Conservation (phyloP, 805 yeast species). For the Blastobotrys mokoenaii region DNA sequence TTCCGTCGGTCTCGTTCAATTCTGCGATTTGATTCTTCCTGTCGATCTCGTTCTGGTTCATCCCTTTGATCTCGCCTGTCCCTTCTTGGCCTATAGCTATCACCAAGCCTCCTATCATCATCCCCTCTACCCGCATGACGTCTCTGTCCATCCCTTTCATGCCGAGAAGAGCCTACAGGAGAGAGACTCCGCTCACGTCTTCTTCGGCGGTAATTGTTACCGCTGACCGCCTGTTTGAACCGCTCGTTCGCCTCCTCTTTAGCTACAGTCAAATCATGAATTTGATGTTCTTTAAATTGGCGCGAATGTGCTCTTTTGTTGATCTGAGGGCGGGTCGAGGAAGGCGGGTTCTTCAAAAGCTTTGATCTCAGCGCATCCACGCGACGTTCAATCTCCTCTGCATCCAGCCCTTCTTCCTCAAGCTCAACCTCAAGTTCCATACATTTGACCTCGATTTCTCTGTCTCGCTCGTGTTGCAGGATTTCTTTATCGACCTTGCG, state of each 20-base stretch:
- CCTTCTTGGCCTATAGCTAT: not conserved
- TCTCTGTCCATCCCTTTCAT: not conserved
- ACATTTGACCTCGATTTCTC: constrained; percentile 24
- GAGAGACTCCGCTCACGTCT: not conserved
- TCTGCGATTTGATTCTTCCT: too few species aligned
- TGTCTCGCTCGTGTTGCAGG: constrained; percentile 21
- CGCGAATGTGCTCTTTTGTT: not conserved
- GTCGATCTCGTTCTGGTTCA: too few species aligned
- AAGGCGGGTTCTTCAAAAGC: constrained; percentile 8
- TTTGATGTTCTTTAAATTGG: constrained; percentile 9
- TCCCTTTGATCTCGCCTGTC: constrained; percentile 1
- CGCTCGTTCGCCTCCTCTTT: constrained; percentile 14
- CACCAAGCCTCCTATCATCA: not conserved
- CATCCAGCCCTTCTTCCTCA: constrained; percentile 20
- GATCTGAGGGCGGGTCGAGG: not conserved
- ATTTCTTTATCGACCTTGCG: constrained; percentile 20
- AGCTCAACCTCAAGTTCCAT: constrained; percentile 20
- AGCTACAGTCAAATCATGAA: constrained; percentile 15
- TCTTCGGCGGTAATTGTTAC: not conserved
- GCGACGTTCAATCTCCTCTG: constrained; percentile 16
- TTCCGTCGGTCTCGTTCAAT: too few species aligned
- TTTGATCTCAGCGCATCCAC: constrained; percentile 15
- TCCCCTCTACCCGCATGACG: not conserved
- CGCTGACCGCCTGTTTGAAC: constrained; percentile 11
- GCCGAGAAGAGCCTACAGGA: not conserved